Conservation (phyloP, 2,329 filamentous ascomycete genomes). For the Aureobasidium zeae region DNA sequence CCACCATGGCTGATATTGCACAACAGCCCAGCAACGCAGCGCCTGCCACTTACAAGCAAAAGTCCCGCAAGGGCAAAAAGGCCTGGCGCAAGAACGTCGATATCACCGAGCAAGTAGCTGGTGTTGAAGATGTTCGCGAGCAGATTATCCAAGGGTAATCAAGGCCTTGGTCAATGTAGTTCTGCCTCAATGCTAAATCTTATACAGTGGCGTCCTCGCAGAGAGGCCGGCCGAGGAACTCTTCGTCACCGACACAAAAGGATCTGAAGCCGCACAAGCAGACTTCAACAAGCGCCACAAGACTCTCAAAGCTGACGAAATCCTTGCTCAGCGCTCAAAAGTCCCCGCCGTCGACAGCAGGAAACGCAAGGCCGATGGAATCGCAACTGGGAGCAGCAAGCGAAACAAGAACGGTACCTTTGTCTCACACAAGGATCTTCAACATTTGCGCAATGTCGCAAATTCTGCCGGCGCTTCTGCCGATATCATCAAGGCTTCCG, state of each 20-base stretch:
- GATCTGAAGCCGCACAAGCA: conserved; percentile 58
- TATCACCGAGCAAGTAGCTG: conserved; percentile 72
- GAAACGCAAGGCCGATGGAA: conserved; percentile 64
- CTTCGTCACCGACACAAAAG: conserved; percentile 70
- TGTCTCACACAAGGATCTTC: conserved; percentile 75
- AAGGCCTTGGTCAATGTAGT: too few species aligned
- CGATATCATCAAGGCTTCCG: conserved; percentile 39
- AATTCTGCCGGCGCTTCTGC: conserved; percentile 52
- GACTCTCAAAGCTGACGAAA: conserved; percentile 80
- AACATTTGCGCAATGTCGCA: conserved; percentile 67
- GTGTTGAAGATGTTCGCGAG: conserved; percentile 74
- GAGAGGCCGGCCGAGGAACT: conserved; percentile 78
- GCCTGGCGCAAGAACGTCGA: conserved; percentile 99
- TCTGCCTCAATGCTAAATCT: neutral
- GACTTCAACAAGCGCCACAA: conserved; percentile 61
- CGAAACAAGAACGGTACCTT: conserved; percentile 63
- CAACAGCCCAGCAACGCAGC: conserved; percentile 34
- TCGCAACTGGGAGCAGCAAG: conserved; percentile 60
- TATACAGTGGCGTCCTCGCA: conserved; percentile 64
- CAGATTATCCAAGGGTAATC: conserved; percentile 90
- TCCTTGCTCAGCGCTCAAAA: conserved; percentile 73
- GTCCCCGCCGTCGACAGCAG: conserved; percentile 68
- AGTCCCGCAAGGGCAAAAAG: conserved; percentile 95
- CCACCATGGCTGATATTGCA: conserved; percentile 1
- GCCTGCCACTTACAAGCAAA: conserved; percentile 74